These are phyloP conservation scores for Phytophthora podocarpi DNA, from an alignment of 352 stramenopile species.

Conservation along the genomic window DNA sequence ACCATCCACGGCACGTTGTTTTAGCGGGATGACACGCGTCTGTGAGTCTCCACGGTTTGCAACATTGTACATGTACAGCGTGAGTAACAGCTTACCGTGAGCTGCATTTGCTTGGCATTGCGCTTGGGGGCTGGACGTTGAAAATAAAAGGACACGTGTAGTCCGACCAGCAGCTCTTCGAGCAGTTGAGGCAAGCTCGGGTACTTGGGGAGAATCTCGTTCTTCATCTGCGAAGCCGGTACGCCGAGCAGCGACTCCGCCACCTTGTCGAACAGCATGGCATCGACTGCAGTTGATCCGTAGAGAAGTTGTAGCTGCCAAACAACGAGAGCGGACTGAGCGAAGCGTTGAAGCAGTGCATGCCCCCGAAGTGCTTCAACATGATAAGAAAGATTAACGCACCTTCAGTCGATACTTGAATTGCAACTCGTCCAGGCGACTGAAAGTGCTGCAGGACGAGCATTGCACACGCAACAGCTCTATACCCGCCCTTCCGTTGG, in stretches of 20 bases:
- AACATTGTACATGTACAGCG: background rate
- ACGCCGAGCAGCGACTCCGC: slow-evolving; percentile 44
- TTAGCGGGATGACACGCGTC: background rate
- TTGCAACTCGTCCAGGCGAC: slow-evolving; percentile 29
- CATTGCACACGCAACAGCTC: slow-evolving; percentile 35
- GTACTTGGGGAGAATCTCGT: slow-evolving; percentile 42
- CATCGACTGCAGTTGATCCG: slow-evolving; percentile 35
- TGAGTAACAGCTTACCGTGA: slow-evolving; percentile 30
- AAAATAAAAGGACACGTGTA: slow-evolving; percentile 55
- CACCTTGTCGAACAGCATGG: slow-evolving; percentile 62
- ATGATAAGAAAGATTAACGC: too few species aligned
- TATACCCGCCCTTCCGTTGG: slow-evolving; percentile 2
- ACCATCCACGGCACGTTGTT: background rate
- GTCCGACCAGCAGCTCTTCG: slow-evolving; percentile 55
- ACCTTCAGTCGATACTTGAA: slow-evolving; percentile 66
- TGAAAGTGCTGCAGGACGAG: slow-evolving; percentile 28
- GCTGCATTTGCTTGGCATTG: slow-evolving; percentile 27
- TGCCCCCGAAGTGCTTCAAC: background rate
- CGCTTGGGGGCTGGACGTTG: slow-evolving; percentile 32
- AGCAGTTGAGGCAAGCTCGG: slow-evolving; percentile 47
- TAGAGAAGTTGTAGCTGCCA: slow-evolving; percentile 46
- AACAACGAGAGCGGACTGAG: background rate
- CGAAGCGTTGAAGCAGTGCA: too few species aligned
- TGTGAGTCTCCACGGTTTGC: background rate
- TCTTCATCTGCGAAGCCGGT: slow-evolving; percentile 28